These are phyloP conservation scores for Tuber calosporum DNA, from an alignment of 495 filamentous ascomycete species.

Conservation along the genomic window DNA sequence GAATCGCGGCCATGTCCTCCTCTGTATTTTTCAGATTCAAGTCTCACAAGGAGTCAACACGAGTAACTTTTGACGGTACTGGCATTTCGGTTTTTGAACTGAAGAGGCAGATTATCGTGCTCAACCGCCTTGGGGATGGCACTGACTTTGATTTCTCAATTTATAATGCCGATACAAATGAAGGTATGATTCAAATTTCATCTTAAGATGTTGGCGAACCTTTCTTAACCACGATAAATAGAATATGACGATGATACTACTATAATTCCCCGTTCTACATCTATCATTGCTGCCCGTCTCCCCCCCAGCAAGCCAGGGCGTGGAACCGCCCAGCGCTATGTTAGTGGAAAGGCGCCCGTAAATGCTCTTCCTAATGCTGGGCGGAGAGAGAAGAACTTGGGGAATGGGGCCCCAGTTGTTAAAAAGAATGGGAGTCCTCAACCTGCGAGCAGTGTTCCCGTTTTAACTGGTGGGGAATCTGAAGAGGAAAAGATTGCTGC, in stretches of 20 bases:
- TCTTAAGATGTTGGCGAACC: slow-evolving; percentile 33
- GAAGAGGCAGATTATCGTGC: slow-evolving; percentile 93
- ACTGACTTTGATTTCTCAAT: slow-evolving; percentile 95
- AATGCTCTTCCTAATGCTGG: slow-evolving; percentile 73
- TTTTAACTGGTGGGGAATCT: slow-evolving; percentile 42
- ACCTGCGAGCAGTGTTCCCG: slow-evolving; percentile 24
- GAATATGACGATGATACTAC: slow-evolving; percentile 96
- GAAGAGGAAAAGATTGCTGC: slow-evolving; percentile 88
- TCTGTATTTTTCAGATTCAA: slow-evolving; percentile 99
- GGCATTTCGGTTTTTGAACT: slow-evolving; percentile 97
- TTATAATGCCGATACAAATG: slow-evolving; percentile 79
- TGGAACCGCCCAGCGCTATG: slow-evolving; percentile 88
- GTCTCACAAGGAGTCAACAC: slow-evolving; percentile 88
- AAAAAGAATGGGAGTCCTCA: slow-evolving; percentile 49
- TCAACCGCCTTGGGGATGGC: slow-evolving; percentile 87
- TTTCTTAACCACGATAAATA: slow-evolving; percentile 40
- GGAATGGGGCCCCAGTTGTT: slow-evolving; percentile 45
- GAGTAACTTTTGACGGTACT: slow-evolving; percentile 95
- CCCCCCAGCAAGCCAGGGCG: slow-evolving; percentile 72
- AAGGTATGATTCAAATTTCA: slow-evolving; percentile 56
- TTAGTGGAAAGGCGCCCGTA: slow-evolving; percentile 91
- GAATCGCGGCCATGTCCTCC: slow-evolving; percentile 64
- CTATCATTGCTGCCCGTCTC: slow-evolving; percentile 80
- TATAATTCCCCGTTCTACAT: slow-evolving; percentile 87
- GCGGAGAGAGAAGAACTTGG: slow-evolving; percentile 46